phyloP scores from a whole-genome alignment of 805 yeast species.

The Zygosaccharomyces kombuchaensis region DNA sequence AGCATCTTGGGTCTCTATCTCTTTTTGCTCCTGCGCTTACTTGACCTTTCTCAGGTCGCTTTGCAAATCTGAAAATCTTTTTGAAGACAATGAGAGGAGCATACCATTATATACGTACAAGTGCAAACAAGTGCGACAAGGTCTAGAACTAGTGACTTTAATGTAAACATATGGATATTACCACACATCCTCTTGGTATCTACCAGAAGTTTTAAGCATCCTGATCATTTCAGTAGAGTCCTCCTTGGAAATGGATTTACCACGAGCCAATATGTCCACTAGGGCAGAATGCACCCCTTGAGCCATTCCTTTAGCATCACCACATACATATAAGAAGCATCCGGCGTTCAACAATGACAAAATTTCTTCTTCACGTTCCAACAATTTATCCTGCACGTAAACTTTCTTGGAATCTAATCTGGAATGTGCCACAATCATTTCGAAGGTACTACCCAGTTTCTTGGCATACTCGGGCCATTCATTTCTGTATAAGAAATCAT shows the following conservation, averaged over 20 bases:
- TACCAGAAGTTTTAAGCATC: constrained; percentile 73
- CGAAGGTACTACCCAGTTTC: constrained; percentile 54
- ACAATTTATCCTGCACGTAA: constrained; percentile 80
- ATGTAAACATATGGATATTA: constrained; percentile 33
- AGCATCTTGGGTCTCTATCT: background rate
- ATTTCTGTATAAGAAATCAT: constrained; percentile 80
- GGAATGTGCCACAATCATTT: constrained; percentile 79
- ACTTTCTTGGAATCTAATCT: constrained; percentile 60
- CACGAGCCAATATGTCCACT: constrained; percentile 54
- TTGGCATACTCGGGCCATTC: constrained; percentile 83
- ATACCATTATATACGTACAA: background rate
- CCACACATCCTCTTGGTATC: constrained; percentile 98
- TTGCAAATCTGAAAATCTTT: no score
- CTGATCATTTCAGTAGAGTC: constrained; percentile 75
- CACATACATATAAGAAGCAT: constrained; percentile 92
- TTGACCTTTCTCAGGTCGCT: no score
- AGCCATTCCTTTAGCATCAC: constrained; percentile 95
- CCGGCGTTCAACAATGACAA: constrained; percentile 54
- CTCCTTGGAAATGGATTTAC: constrained; percentile 58
- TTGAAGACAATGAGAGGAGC: background rate
- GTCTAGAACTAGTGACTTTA: background rate
- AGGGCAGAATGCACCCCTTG: constrained; percentile 80
- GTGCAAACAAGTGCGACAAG: background rate
- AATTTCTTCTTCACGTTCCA: constrained; percentile 45
- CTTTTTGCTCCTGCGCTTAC: background rate